Evolutionary conservation across 257 asterid species (phyloP).

Genomic region (Forsythia viridissima): DNA sequence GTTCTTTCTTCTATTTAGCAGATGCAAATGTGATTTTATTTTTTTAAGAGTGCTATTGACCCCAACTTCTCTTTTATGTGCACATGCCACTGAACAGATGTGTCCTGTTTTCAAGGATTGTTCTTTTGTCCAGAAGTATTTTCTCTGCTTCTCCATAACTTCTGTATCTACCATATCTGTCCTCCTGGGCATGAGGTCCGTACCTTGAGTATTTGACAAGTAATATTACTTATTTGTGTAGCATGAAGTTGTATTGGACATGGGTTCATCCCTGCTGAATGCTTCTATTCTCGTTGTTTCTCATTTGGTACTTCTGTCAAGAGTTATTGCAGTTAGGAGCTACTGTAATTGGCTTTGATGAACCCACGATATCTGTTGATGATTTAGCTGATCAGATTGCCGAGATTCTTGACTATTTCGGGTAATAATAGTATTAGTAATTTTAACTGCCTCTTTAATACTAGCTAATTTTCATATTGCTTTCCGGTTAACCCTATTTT

Average conservation of each 20-base stretch:
- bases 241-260: neutral
- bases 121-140: slow-evolving; percentile 54
- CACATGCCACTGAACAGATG: slow-evolving; percentile 39
- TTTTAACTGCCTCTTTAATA: neutral
- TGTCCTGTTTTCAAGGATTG: slow-evolving; percentile 60
- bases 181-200: slow-evolving; percentile 63
- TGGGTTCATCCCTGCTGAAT: slow-evolving; percentile 1
- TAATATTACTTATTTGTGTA: neutral
- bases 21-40: slow-evolving; percentile 8
- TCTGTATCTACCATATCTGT: slow-evolving; percentile 54
- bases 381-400: slow-evolving; percentile 55
- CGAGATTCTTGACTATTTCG: slow-evolving; percentile 50
- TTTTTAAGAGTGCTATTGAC: slow-evolving; percentile 11
- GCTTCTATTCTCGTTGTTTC: slow-evolving; percentile 16
- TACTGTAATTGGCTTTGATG: slow-evolving; percentile 33
- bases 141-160: slow-evolving; percentile 54
- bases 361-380: slow-evolving; percentile 42
- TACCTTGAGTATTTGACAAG: slow-evolving; percentile 11
- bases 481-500: slow-evolving; percentile 1
- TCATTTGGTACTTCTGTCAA: slow-evolving; percentile 25
- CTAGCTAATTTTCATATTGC: slow-evolving; percentile 5
- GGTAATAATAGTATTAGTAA: slow-evolving; percentile 28
- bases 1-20: slow-evolving; percentile 18
- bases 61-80: slow-evolving; percentile 10
- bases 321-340: slow-evolving; percentile 53